Evolutionary conservation across 2,329 filamentous ascomycete genomes (phyloP).

Genomic region (Claviceps sp.): DNA sequence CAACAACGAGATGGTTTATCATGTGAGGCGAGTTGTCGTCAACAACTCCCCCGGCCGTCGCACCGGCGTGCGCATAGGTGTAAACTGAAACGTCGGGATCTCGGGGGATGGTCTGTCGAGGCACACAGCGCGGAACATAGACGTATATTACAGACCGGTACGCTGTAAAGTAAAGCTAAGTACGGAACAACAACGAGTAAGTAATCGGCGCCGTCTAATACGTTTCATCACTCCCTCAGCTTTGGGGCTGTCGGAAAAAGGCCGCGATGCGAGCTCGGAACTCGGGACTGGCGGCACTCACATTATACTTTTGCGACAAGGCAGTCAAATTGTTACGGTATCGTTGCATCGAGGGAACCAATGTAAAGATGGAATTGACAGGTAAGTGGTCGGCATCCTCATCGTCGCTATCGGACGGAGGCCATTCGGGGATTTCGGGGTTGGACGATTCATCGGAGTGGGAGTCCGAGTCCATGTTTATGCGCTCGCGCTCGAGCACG

Average conservation of each 20-base stretch:
- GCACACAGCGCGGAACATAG: conserved; percentile 35
- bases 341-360: conserved; percentile 21
- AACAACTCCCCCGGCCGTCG: conserved; percentile 37
- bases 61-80: conserved; percentile 27
- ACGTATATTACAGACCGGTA: conserved; percentile 44
- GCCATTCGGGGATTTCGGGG: conserved; percentile 14
- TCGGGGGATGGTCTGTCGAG: conserved; percentile 32
- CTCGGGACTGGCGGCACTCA: conserved; percentile 12
- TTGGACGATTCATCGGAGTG: conserved; percentile 9
- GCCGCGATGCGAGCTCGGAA: too few relatives aligned
- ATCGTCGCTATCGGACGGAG: conserved; percentile 12
- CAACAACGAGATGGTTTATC: conserved; percentile 56
- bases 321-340: conserved; percentile 43
- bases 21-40: conserved; percentile 40
- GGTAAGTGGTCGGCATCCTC: conserved; percentile 6
- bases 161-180: conserved; percentile 46
- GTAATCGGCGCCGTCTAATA: conserved; percentile 1
- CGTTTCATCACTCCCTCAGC: too few relatives aligned
- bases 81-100: conserved; percentile 37
- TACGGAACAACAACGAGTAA: not conserved
- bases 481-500: conserved; percentile 23
- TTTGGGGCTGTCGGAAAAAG: too few relatives aligned
- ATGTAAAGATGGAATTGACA: conserved; percentile 14
- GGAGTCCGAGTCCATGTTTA: conserved; percentile 5
- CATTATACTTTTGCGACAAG: conserved; percentile 44